These are phyloP conservation scores for Ceratocystis huliohia DNA, from an alignment of 2,329 filamentous ascomycete genomes.

Conservation along the genomic window DNA sequence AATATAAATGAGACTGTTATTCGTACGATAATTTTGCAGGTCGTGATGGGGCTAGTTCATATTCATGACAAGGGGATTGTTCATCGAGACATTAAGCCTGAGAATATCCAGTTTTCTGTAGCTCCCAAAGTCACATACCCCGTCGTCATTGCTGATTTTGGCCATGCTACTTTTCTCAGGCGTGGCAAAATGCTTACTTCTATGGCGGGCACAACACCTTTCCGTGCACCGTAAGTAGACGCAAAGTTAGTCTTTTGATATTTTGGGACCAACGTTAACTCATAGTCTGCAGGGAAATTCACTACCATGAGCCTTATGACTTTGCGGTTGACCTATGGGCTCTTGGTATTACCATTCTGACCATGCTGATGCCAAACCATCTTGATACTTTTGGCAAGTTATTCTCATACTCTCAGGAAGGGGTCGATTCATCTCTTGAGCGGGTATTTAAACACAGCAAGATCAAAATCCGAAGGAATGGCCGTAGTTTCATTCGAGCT, in stretches of 20 bases:
- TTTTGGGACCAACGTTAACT: not conserved
- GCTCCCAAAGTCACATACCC: constrained; percentile 34
- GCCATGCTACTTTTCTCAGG: constrained; percentile 34
- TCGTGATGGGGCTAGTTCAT: constrained; percentile 35
- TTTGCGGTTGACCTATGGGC: constrained; percentile 41
- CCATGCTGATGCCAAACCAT: constrained; percentile 25
- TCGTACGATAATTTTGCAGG: constrained; percentile 34
- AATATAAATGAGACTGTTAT: constrained; percentile 12
- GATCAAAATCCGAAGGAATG: constrained; percentile 9
- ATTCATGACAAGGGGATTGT: constrained; percentile 39
- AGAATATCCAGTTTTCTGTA: constrained; percentile 40
- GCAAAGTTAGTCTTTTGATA: not conserved
- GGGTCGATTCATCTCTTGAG: constrained; percentile 1
- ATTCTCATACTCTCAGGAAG: not conserved
- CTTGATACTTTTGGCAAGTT: not conserved
- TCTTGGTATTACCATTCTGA: constrained; percentile 36
- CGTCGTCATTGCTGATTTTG: constrained; percentile 42
- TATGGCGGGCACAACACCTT: constrained; percentile 35
- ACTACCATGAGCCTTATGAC: constrained; percentile 25
- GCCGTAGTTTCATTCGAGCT: constrained; percentile 15
- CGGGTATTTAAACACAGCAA: constrained; percentile 2
- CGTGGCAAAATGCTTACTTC: constrained; percentile 33
- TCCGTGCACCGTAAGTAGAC: constrained; percentile 39
- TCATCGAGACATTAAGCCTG: constrained; percentile 43
- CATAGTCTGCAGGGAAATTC: constrained; percentile 32